Base-by-base conservation (phyloP, 2,329 filamentous ascomycete species). In the Phialemonium atrogriseum region DNA sequence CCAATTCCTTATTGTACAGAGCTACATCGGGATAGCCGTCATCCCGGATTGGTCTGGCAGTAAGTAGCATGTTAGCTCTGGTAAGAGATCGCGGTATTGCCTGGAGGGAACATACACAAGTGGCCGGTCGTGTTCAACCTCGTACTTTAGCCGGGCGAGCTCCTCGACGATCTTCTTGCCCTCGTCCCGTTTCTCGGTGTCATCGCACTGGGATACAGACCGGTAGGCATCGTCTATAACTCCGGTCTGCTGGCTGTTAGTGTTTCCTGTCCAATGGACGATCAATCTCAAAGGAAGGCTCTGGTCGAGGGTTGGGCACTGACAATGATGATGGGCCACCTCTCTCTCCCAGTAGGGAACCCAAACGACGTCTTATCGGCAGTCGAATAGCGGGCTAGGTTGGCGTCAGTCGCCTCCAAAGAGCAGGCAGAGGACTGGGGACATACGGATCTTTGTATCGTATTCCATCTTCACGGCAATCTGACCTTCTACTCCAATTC, bases 161-260 rank as follows among this genome's bases (percentile, higher is more conserved):
- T 82, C 73, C 51, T 83, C 77, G 24, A 94, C 72, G 38, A 98
- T 87, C 46, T 65, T 68, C 66, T 95, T 95, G 48, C 91, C 91
- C 56, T 96, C 91, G 15, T 73, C 72, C 20, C 68, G 59, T 51
- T 81, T 82, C 37, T 75, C 69, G 8, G 77, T 58, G 31, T 85
- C 75, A 21, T 71, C 65, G 32, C 66, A 64, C 36, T 66, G 60
- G 20, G 66, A 64, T 4, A 81, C 71, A 7, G 83, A 70, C 32
- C 84, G 83, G 61, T 94, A 87, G n/a, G 94, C 70, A 56, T 96
- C 89, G 54, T 98, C 89, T 49, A 98, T 91, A 34, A 82, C 84
- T 53, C 87, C 77, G 11, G 91, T 96, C 85, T 93, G 40, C 15
- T 25, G 13, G 13, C 12, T 20, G 12, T n/a, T 7, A 27, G 9